phyloP scores from a whole-genome alignment of 2,329 filamentous ascomycete genomes.

The Monilinia vaccinii-corymbosi region DNA sequence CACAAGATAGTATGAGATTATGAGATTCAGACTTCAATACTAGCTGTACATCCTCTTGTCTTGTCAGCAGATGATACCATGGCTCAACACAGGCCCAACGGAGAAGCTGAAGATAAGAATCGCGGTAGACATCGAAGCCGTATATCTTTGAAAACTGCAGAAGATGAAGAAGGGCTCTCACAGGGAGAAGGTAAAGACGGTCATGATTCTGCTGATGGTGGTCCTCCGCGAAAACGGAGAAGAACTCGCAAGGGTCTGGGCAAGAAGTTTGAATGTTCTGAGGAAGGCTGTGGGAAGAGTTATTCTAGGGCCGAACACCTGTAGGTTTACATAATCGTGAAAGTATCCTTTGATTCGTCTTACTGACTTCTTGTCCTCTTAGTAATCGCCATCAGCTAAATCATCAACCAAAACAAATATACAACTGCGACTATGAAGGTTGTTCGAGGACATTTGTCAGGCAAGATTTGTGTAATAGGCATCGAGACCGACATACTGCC shows the following conservation, averaged over 20 bases:
- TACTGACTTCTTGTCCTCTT: conserved; percentile 11
- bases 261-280: conserved; percentile 76
- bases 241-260: conserved; percentile 70
- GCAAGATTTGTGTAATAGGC: conserved; percentile 81
- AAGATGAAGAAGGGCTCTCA: conserved; percentile 21
- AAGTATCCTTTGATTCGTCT: background rate
- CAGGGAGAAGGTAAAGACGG: conserved; percentile 21
- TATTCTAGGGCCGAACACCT: conserved; percentile 95
- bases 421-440: conserved; percentile 84
- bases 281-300: conserved; percentile 85
- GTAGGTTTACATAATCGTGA: conserved; percentile 39
- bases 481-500: conserved; percentile 71
- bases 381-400: conserved; percentile 89
- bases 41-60: conserved; percentile 22
- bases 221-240: conserved; percentile 43
- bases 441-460: conserved; percentile 88
- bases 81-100: conserved; percentile 20
- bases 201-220: conserved; percentile 28
- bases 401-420: conserved; percentile 92
- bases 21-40: conserved; percentile 29
- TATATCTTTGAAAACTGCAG: conserved; percentile 20
- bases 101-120: conserved; percentile 23
- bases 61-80: conserved; percentile 22
- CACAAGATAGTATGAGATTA: conserved; percentile 17
- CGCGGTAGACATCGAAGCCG: conserved; percentile 27